Evolutionary conservation across 2,329 filamentous ascomycete genomes (phyloP).

Genomic region (Trichoderma sp.): DNA sequence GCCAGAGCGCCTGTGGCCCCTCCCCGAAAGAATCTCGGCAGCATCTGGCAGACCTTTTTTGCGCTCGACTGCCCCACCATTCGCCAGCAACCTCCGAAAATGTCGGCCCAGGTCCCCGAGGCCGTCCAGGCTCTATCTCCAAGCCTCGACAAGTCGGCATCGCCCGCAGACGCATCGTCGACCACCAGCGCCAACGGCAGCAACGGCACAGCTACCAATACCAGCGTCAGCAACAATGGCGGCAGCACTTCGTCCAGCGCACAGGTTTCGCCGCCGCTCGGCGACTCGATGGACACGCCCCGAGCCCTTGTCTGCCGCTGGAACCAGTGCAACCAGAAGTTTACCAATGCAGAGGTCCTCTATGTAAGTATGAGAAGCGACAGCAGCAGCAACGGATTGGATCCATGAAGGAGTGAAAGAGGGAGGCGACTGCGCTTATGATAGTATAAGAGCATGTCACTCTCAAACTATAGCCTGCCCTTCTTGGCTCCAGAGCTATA

Average conservation of each 20-base stretch:
- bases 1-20: slow-evolving; percentile 26
- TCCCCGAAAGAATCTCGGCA: slow-evolving; percentile 20
- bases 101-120: slow-evolving; percentile 42
- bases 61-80: slow-evolving; percentile 23
- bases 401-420: not conserved
- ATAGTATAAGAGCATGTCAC: not conserved
- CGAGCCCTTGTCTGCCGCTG: slow-evolving; percentile 59
- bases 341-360: slow-evolving; percentile 59
- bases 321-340: slow-evolving; percentile 63
- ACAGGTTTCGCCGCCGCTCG: slow-evolving; percentile 8
- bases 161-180: slow-evolving; percentile 21
- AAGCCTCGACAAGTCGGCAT: slow-evolving; percentile 36
- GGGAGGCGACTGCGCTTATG: not conserved
- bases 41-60: slow-evolving; percentile 12
- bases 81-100: slow-evolving; percentile 28
- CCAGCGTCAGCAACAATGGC: slow-evolving; percentile 12
- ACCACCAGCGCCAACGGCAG: slow-evolving; percentile 19
- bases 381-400: not conserved
- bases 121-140: slow-evolving; percentile 29
- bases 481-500: not conserved
- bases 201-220: slow-evolving; percentile 1
- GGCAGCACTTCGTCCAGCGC: slow-evolving; percentile 6
- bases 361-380: slow-evolving; percentile 54
- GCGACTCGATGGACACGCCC: slow-evolving; percentile 10
- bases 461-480: not conserved